Percentiles rank a stretch among this genome's conserved stretches.
phyloP scores from a whole-genome alignment of 306 rosid species.

The Vicia faba region DNA sequence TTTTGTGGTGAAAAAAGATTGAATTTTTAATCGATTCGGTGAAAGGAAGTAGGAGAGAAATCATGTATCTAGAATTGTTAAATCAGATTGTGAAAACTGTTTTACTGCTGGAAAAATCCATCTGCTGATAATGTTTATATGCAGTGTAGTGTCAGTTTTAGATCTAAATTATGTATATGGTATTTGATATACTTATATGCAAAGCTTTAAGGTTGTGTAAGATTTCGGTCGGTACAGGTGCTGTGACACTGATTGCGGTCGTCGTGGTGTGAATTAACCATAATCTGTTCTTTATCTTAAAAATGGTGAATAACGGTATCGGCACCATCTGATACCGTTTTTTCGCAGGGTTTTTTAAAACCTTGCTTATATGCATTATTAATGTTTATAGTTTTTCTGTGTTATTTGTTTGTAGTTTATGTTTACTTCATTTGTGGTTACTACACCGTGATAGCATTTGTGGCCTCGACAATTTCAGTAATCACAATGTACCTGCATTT shows the following conservation, averaged over 20 bases:
- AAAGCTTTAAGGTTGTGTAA: too few relatives aligned
- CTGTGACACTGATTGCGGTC: too few relatives aligned
- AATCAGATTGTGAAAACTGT: background rate
- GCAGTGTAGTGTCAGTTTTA: background rate
- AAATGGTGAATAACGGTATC: too few relatives aligned
- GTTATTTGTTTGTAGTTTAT: background rate
- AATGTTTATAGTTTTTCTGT: background rate
- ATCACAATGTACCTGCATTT: background rate
- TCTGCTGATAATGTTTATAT: background rate
- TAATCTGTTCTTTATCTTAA: too few relatives aligned
- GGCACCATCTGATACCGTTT: too few relatives aligned
- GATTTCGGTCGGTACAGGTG: too few relatives aligned
- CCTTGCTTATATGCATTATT: slow-evolving; percentile 18
- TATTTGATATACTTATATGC: slow-evolving; percentile 8
- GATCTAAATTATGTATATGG: slow-evolving; percentile 15
- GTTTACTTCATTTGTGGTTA: slow-evolving; percentile 1
- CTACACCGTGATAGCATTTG: background rate
- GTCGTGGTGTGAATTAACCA: too few relatives aligned
- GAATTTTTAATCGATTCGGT: slow-evolving; percentile 18
- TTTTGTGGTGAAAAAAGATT: slow-evolving; percentile 6
- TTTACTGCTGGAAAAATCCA: background rate
- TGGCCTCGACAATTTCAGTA: background rate
- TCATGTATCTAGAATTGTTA: slow-evolving; percentile 3
- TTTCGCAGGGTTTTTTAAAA: too few relatives aligned
- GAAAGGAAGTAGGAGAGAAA: background rate